Conservation (phyloP, 352 stramenopile species). For the Pythium aquatile region DNA sequence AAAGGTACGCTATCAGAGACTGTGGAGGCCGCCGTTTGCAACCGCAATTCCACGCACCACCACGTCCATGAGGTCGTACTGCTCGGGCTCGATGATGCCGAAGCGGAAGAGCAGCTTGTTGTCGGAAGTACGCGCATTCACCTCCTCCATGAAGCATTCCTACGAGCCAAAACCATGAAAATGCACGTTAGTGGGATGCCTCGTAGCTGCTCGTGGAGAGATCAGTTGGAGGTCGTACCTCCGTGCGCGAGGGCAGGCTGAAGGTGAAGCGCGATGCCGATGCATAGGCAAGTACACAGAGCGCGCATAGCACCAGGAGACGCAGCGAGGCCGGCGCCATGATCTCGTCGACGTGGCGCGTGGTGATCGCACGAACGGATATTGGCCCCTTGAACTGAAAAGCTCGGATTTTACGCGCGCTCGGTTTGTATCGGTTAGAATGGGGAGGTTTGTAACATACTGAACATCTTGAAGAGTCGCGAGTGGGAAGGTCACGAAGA, state of each 20-base stretch:
- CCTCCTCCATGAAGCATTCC: slow-evolving; percentile 35
- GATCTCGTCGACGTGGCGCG: slow-evolving; percentile 2
- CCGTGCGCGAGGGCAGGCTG: slow-evolving; percentile 24
- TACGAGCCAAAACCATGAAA: slow-evolving; percentile 1
- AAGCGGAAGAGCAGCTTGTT: slow-evolving; percentile 39
- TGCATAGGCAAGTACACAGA: slow-evolving; percentile 2
- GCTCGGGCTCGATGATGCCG: slow-evolving; percentile 30
- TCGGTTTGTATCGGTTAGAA: background rate
- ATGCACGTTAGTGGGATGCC: background rate
- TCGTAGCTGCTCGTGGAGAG: background rate
- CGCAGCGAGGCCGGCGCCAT: slow-evolving; percentile 23
- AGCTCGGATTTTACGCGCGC: background rate
- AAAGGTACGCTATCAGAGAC: background rate
- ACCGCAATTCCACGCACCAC: slow-evolving; percentile 5
- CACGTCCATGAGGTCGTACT: slow-evolving; percentile 33
- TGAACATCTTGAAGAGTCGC: slow-evolving; percentile 7
- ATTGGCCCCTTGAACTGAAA: slow-evolving; percentile 6
- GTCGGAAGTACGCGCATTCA: slow-evolving; percentile 31
- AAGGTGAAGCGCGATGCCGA: slow-evolving; percentile 29
- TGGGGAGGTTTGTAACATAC: background rate
- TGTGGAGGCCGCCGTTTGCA: background rate
- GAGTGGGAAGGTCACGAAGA: background rate
- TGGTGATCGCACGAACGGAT: slow-evolving; percentile 10
- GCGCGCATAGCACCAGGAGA: slow-evolving; percentile 15
- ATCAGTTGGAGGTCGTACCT: slow-evolving; percentile 9